Evolutionary conservation across 1,139 yeast genomes (phyloP), one percentile per base, ranked within the genome.

Genomic region (Candida anutae): DNA sequence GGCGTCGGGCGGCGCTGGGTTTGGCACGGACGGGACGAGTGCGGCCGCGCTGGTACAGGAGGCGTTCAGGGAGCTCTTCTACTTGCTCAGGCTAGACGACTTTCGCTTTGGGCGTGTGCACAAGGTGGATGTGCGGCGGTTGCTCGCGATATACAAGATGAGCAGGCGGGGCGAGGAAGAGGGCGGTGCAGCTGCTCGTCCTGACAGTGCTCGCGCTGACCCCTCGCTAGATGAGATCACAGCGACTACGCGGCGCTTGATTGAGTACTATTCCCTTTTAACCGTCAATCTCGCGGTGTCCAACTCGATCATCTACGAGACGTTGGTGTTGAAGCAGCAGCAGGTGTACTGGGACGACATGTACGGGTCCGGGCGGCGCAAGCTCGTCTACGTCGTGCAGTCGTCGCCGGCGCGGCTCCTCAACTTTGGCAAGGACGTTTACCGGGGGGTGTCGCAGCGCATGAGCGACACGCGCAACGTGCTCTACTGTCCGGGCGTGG

Each of bases 291-390:
- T 52, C 22, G 49, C 51, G 21, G 36, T 58, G 26, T 53, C 69
- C 24, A 58, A 57, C 34, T 37, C 53, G 5, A 39, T 62, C 19
- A 58, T 64, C 26, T 56, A 50, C 38, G 54, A 57, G 32, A 58
- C 69, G 1, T 43, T 63, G 22, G 34, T 47, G 10, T 47, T 56
- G 27, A 60, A 62, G 35, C 51, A 49, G 27, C 57, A 62, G 32
- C 42, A 54, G 35, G 46, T 48, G 5, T 64, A 63, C 36, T 64
- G 70, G 70, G 47, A 48, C 15, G 44, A 43, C 5, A 31, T 63
- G 24, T 38, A 45, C 22, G 38, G 41, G 21, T 58, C 65, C 11
- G 29, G 41, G 5, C 25, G 43, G 16, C 42, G 43, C 22, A 62
- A 59, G 35, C 22, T 48, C 21, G 33, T 58, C 9, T 64, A 58